Evolutionary conservation across 176 grass and related monocot genomes (phyloP).

Genomic region (Juncus inflexus): DNA sequence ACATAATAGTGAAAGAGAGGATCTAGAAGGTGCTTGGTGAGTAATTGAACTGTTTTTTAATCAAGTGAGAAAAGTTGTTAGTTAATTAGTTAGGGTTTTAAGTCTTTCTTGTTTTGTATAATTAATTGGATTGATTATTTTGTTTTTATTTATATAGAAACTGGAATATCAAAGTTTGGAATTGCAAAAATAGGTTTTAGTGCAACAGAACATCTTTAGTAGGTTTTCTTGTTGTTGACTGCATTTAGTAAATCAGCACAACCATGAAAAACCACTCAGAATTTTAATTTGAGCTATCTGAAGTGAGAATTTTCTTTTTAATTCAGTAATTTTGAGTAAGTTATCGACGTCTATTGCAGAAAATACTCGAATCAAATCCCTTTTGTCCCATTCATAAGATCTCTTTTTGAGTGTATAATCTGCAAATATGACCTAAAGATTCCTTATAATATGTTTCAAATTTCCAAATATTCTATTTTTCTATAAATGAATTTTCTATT

Average conservation of each 20-base stretch:
- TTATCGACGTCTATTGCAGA: too few relatives aligned
- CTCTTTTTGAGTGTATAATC: not conserved
- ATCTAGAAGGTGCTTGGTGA: not conserved
- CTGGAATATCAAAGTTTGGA: not conserved
- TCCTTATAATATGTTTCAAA: not conserved
- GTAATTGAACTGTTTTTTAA: slow-evolving; percentile 11
- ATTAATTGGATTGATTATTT: not conserved
- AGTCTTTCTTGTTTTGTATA: not conserved
- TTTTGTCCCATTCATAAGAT: not conserved
- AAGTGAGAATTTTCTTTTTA: too few relatives aligned
- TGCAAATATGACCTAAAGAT: not conserved
- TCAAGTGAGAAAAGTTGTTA: not conserved
- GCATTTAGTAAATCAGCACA: not conserved
- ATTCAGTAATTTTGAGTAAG: too few relatives aligned
- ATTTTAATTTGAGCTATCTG: too few relatives aligned
- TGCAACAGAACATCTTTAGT: not conserved
- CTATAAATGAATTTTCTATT: not conserved
- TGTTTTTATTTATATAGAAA: slow-evolving; percentile 1
- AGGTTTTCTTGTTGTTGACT: not conserved
- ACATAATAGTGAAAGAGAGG: not conserved
- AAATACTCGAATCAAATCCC: not conserved
- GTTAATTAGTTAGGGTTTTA: slow-evolving; percentile 16
- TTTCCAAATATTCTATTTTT: too few relatives aligned
- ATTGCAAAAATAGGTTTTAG: not conserved
- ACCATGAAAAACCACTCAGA: not conserved